Percentiles rank a stretch among this genome's conserved stretches.
These are phyloP conservation scores for Rutstroemia sp. DNA, from an alignment of 2,329 filamentous ascomycete genomes.

Conservation along the genomic window DNA sequence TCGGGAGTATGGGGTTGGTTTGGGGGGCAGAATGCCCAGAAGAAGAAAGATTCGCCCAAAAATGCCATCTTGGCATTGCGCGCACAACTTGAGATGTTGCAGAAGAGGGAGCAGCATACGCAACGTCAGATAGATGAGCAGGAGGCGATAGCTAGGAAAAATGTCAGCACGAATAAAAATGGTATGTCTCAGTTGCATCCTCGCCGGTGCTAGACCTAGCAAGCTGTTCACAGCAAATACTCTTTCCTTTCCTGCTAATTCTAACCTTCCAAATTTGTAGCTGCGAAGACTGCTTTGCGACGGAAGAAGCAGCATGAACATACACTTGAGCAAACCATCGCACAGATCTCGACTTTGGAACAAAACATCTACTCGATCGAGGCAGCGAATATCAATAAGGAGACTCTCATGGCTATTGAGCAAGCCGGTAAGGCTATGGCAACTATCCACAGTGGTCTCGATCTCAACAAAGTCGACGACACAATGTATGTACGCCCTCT, in stretches of 20 bases:
- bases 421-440: conserved; percentile 86
- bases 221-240: not conserved
- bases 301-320: conserved; percentile 94
- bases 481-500: conserved; percentile 64
- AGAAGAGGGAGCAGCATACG: conserved; percentile 89
- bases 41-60: conserved; percentile 90
- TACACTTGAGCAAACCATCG: conserved; percentile 80
- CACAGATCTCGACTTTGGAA: conserved; percentile 87
- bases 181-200: conserved; percentile 48
- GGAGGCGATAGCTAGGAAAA: conserved; percentile 80
- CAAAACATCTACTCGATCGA: conserved; percentile 96
- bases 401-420: conserved; percentile 92
- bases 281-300: conserved; percentile 80
- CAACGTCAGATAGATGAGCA: conserved; percentile 92
- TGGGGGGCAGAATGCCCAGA: conserved; percentile 72
- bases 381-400: conserved; percentile 96
- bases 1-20: conserved; percentile 82
- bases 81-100: conserved; percentile 90
- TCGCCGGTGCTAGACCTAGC: not conserved
- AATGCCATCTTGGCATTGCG: conserved; percentile 88
- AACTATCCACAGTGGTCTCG: conserved; percentile 82
- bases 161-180: conserved; percentile 82
- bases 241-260: not conserved
- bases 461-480: conserved; percentile 88
- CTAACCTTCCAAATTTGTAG: conserved; percentile 39